Percentiles rank a stretch among this genome's conserved stretches.
Conservation (phyloP, 2,329 filamentous ascomycete species). For the Aureobasidium uvarum region DNA sequence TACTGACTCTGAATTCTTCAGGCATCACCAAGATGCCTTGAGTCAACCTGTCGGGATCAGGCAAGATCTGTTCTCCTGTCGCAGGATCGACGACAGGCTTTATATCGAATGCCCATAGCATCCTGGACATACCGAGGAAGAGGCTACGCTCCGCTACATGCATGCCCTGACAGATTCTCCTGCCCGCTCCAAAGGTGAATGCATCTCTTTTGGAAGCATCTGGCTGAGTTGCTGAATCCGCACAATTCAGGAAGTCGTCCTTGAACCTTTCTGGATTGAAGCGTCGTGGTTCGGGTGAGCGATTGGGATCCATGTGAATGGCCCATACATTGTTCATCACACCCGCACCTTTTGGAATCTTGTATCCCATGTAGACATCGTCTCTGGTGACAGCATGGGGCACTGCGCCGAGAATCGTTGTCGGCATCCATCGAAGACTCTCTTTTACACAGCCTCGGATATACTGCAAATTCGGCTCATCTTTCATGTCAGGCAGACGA, state of each 20-base stretch:
- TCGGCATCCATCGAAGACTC: conserved; percentile 69
- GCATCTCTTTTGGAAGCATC: conserved; percentile 51
- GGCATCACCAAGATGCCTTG: conserved; percentile 49
- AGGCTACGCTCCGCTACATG: conserved; percentile 54
- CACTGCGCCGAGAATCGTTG: conserved; percentile 73
- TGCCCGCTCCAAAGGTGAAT: conserved; percentile 57
- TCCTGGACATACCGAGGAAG: conserved; percentile 50
- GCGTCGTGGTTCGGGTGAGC: conserved; percentile 42
- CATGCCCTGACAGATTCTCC: conserved; percentile 59
- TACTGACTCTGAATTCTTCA: conserved; percentile 41
- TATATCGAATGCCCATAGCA: conserved; percentile 49
- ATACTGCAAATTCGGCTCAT: conserved; percentile 69
- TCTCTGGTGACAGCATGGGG: conserved; percentile 37
- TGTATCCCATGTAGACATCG: conserved; percentile 34
- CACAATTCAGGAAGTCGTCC: conserved; percentile 32
- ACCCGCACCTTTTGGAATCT: conserved; percentile 37
- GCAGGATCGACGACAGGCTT: conserved; percentile 32
- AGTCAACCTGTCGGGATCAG: conserved; percentile 44
- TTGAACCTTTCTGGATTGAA: conserved; percentile 40
- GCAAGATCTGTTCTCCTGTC: conserved; percentile 39
- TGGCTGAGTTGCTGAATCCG: conserved; percentile 38
- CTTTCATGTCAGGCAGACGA: conserved; percentile 38
- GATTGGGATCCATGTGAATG: conserved; percentile 43
- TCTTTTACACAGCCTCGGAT: conserved; percentile 74
- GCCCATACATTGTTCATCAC: conserved; percentile 43